Conservation (phyloP, 257 asterid genomes). For the Nicotiana undulata region DNA sequence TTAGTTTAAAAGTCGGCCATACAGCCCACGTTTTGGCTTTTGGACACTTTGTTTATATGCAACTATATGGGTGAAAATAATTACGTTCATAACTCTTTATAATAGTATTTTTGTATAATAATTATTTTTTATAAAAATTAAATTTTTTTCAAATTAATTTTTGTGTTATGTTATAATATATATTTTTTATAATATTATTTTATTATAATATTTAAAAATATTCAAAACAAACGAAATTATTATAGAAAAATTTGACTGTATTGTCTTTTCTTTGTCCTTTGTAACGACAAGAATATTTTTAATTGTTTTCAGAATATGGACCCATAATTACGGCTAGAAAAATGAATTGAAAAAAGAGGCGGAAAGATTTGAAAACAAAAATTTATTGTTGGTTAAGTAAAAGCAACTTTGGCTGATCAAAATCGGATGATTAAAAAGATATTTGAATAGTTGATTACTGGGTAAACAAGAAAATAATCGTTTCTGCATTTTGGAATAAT, state of each 20-base stretch:
- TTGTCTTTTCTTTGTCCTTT: background rate
- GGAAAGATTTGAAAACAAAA: background rate
- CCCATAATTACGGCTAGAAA: background rate
- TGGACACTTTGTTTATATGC: background rate
- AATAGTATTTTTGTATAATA: too few species aligned
- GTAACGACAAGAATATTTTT: background rate
- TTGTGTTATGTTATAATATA: too few species aligned
- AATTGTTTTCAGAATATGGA: background rate
- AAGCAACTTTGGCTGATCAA: background rate
- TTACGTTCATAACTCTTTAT: too few species aligned
- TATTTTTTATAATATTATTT: too few species aligned
- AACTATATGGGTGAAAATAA: background rate
- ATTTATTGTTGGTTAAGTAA: background rate
- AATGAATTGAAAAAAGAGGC: background rate
- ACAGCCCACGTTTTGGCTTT: conserved; percentile 8
- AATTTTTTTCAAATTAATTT: too few species aligned
- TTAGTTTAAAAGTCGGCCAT: conserved; percentile 13
- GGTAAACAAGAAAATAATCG: background rate
- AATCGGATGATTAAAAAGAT: background rate
- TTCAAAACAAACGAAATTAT: too few species aligned
- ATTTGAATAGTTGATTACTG: background rate
- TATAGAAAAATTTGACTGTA: background rate
- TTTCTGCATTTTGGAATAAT: background rate
- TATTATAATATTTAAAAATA: too few species aligned
- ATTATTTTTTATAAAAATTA: too few species aligned